Evolutionary conservation across 345 rosid genomes (phyloP).

Genomic region (Salix dunnii): DNA sequence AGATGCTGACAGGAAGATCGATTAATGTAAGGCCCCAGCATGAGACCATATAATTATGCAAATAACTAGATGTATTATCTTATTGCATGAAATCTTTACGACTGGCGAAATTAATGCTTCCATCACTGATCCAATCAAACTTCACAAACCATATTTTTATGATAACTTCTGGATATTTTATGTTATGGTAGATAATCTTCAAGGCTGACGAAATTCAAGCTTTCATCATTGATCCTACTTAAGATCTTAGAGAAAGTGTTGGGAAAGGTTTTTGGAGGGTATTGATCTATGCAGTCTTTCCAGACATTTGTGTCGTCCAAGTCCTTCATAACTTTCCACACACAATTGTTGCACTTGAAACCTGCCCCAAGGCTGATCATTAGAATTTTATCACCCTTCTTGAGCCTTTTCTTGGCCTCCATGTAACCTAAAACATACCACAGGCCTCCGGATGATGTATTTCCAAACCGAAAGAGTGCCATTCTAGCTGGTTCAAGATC

Average conservation of each 20-base stretch:
- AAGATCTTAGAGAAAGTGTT: slow-evolving; percentile 40
- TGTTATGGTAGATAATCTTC: neutral
- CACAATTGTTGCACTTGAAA: slow-evolving; percentile 31
- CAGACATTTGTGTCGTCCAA: slow-evolving; percentile 44
- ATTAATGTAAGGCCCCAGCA: no score
- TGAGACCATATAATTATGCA: no score
- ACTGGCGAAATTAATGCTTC: no score
- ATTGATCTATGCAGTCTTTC: slow-evolving; percentile 39
- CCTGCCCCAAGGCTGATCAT: slow-evolving; percentile 36
- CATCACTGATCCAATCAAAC: no score
- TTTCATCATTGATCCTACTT: slow-evolving; percentile 30
- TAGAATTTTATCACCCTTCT: slow-evolving; percentile 21
- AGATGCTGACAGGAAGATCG: no score
- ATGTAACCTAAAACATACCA: slow-evolving; percentile 37
- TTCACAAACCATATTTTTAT: no score
- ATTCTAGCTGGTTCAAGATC: slow-evolving; percentile 37
- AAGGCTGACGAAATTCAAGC: neutral
- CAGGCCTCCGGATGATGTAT: slow-evolving; percentile 25
- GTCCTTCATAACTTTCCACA: slow-evolving; percentile 25
- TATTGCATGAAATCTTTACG: no score
- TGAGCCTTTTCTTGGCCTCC: slow-evolving; percentile 36
- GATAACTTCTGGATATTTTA: neutral
- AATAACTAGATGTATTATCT: no score
- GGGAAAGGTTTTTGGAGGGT: slow-evolving; percentile 26
- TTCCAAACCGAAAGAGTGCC: slow-evolving; percentile 34